Conservation (phyloP, 768 basidiomycete species). For the Lyophyllum semitale region DNA sequence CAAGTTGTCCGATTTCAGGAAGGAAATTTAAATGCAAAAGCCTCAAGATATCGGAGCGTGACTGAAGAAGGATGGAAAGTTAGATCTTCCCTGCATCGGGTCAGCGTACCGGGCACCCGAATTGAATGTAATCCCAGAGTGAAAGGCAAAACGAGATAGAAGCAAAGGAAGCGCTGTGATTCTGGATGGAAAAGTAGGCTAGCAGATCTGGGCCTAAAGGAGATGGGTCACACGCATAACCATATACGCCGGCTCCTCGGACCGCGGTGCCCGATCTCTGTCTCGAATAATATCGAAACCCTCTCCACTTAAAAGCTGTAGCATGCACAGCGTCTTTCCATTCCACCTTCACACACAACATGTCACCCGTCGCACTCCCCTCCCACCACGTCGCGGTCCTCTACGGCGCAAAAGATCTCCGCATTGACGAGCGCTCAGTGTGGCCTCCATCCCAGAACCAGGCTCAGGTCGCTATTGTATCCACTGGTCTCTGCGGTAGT, state of each 20-base stretch:
- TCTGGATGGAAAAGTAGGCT: not conserved
- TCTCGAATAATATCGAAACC: constrained; percentile 16
- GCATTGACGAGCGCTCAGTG: constrained; percentile 70
- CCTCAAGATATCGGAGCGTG: constrained; percentile 3
- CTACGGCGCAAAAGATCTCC: constrained; percentile 81
- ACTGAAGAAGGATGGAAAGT: constrained; percentile 8
- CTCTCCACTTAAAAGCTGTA: constrained; percentile 19
- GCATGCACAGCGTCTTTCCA: constrained; percentile 14
- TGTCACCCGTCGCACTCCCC: constrained; percentile 48
- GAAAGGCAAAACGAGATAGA: not conserved
- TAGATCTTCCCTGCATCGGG: constrained; percentile 17
- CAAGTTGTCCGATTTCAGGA: not conserved
- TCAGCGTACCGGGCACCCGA: constrained; percentile 18
- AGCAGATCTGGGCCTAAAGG: constrained; percentile 16
- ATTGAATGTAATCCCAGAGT: not conserved
- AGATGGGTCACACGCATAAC: constrained; percentile 14
- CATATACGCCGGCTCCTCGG: constrained; percentile 11
- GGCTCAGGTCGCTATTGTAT: constrained; percentile 75
- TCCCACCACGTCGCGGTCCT: constrained; percentile 78
- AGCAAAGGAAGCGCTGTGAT: not conserved
- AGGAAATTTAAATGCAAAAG: constrained; percentile 9
- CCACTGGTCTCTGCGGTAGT: constrained; percentile 91
- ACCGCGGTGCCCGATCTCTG: constrained; percentile 22
- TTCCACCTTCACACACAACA: constrained; percentile 21
- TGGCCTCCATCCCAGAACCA: constrained; percentile 73